Conservation (phyloP, 139 green algal genomes). For the Chlorella sp. region DNA sequence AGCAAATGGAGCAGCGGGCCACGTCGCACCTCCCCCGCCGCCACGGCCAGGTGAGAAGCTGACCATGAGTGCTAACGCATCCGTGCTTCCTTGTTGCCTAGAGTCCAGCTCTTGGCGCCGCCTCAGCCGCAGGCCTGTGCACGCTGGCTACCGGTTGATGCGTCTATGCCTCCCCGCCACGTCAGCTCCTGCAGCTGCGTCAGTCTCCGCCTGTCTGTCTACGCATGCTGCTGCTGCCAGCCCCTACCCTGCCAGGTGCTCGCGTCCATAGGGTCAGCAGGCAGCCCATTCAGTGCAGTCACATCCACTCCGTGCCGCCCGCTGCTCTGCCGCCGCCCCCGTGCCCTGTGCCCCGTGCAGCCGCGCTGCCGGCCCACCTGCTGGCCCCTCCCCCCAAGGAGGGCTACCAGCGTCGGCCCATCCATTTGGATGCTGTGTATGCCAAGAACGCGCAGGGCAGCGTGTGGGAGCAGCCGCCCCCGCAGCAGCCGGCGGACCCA, state of each 20-base stretch:
- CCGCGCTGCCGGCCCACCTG: constrained; percentile 8
- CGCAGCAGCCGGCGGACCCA: neutral
- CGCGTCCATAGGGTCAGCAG: too few species aligned
- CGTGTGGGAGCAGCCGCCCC: constrained; percentile 29
- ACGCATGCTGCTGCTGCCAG: constrained; percentile 10
- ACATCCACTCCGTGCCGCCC: too few species aligned
- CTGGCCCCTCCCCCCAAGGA: neutral
- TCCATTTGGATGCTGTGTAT: constrained; percentile 26
- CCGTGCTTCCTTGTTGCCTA: neutral
- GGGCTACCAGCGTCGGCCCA: constrained; percentile 17
- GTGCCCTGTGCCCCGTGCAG: neutral
- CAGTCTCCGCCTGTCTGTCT: too few species aligned
- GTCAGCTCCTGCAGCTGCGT: too few species aligned
- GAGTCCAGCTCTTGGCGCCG: neutral
- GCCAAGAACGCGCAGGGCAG: constrained; percentile 2
- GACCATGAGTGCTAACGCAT: neutral
- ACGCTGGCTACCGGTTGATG: too few species aligned
- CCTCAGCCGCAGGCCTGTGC: neutral
- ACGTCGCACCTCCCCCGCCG: neutral
- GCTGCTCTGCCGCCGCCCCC: neutral
- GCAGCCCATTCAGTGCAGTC: too few species aligned
- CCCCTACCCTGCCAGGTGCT: neutral
- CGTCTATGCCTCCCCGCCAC: too few species aligned
- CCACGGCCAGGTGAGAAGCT: constrained; percentile 4
- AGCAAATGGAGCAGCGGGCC: neutral